A percentile compares a stretch with the other conserved stretches of the same genome.
Evolutionary conservation across 1,139 yeast species (phyloP).

Genomic region (Suhomyces anneliseae): DNA sequence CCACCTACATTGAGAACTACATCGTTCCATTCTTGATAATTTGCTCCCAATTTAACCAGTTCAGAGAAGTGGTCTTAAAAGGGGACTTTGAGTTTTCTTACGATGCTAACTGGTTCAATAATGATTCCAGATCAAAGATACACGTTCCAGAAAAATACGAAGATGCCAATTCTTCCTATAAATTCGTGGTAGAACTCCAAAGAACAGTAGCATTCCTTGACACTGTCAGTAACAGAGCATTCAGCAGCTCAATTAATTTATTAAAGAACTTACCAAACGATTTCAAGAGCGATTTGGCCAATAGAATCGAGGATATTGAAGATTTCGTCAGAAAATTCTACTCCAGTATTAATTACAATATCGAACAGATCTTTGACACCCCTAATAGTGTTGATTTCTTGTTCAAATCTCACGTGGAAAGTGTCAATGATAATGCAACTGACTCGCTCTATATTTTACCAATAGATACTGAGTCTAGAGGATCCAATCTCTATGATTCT

Average conservation of each 20-base stretch:
- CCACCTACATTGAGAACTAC: constrained; percentile 25
- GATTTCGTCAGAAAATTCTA: constrained; percentile 32
- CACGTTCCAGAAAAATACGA: constrained; percentile 9
- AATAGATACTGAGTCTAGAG: constrained; percentile 35
- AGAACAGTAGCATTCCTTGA: constrained; percentile 23
- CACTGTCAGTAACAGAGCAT: constrained; percentile 20
- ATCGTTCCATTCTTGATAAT: constrained; percentile 27
- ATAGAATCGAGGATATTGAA: constrained; percentile 29
- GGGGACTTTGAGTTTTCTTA: constrained; percentile 18
- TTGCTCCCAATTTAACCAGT: constrained; percentile 25
- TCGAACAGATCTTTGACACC: constrained; percentile 15
- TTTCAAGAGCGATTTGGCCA: constrained; percentile 21
- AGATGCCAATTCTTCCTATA: constrained; percentile 11
- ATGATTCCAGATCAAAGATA: constrained; percentile 8
- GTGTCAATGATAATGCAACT: constrained; percentile 24
- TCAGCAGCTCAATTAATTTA: constrained; percentile 22
- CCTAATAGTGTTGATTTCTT: constrained; percentile 13
- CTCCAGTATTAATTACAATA: constrained; percentile 17
- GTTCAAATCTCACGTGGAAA: constrained; percentile 28
- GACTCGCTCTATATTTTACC: constrained; percentile 34
- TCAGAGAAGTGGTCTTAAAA: constrained; percentile 15
- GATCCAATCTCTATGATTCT: constrained; percentile 29
- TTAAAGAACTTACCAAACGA: constrained; percentile 23
- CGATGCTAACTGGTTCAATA: constrained; percentile 14
- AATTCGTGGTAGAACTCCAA: constrained; percentile 26